Evolutionary conservation across 805 yeast species (phyloP).

Genomic region (Ogataea siamensis): DNA sequence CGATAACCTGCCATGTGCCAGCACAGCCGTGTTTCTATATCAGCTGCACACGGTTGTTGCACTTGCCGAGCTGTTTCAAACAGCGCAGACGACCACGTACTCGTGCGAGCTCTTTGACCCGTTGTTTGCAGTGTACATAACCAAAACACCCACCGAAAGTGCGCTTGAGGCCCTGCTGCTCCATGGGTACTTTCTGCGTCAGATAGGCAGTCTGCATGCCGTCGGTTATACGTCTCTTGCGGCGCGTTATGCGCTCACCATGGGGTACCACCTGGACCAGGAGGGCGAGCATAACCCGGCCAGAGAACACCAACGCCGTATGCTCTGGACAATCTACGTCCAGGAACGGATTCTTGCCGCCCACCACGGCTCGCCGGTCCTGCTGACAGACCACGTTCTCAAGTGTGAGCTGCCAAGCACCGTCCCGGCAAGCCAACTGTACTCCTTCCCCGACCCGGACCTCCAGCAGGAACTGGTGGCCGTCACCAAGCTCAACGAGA

Average conservation of each 20-base stretch:
- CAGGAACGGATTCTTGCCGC: constrained; percentile 60
- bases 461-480: constrained; percentile 64
- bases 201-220: constrained; percentile 68
- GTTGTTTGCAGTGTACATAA: constrained; percentile 64
- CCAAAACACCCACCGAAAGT: too few species aligned
- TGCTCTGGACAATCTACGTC: constrained; percentile 28
- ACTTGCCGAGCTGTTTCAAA: constrained; percentile 70
- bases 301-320: constrained; percentile 40
- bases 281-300: constrained; percentile 50
- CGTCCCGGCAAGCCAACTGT: constrained; percentile 53
- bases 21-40: constrained; percentile 69
- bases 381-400: constrained; percentile 69
- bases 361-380: constrained; percentile 67
- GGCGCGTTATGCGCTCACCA: constrained; percentile 55
- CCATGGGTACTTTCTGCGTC: constrained; percentile 67
- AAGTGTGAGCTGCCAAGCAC: constrained; percentile 65
- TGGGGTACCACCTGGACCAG: constrained; percentile 74
- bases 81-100: constrained; percentile 1
- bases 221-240: constrained; percentile 70
- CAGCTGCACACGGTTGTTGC: constrained; percentile 64
- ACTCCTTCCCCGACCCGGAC: constrained; percentile 69
- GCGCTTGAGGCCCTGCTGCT: constrained; percentile 63
- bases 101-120: constrained; percentile 69
- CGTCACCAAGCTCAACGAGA: constrained; percentile 67
- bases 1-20: constrained; percentile 28